A percentile compares a stretch with the other conserved stretches of the same genome.
Conservation (phyloP, 176 grass and related monocot genomes). For the Bolboschoenus planiculmis region DNA sequence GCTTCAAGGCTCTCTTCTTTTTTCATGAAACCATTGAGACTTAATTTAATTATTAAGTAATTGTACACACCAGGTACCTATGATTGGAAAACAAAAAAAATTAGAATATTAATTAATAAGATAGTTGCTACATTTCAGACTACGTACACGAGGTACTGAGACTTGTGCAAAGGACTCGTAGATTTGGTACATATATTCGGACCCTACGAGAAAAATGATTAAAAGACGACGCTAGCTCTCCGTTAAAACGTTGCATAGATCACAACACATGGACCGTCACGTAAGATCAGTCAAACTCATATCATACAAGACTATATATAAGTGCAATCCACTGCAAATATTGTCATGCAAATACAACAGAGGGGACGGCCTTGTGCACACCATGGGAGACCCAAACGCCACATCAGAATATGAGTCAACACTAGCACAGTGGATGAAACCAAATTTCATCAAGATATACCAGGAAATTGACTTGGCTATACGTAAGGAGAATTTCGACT, state of each 20-base stretch:
- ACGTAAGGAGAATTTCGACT: neutral
- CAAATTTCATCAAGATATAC: neutral
- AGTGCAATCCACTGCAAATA: neutral
- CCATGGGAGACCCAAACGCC: neutral
- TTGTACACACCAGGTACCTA: neutral
- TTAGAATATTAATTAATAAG: no score
- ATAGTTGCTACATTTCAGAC: neutral
- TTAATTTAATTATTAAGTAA: neutral
- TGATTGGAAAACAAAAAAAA: neutral
- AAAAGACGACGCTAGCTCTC: neutral
- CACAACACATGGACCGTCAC: neutral
- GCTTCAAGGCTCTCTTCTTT: neutral
- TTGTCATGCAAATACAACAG: neutral
- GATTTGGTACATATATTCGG: neutral
- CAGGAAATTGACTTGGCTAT: conserved; percentile 2
- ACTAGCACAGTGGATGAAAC: neutral
- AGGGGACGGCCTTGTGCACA: neutral
- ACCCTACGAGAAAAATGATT: neutral
- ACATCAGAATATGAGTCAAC: neutral
- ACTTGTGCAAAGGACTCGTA: neutral
- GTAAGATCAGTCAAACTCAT: neutral
- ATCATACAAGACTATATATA: neutral
- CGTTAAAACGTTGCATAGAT: neutral
- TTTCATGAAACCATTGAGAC: neutral
- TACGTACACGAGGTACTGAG: no score